Evolutionary conservation across 1,284 basidiomycete genomes (phyloP), one percentile per base, ranked within the genome.

Genomic region (Ceratobasidium sp.): DNA sequence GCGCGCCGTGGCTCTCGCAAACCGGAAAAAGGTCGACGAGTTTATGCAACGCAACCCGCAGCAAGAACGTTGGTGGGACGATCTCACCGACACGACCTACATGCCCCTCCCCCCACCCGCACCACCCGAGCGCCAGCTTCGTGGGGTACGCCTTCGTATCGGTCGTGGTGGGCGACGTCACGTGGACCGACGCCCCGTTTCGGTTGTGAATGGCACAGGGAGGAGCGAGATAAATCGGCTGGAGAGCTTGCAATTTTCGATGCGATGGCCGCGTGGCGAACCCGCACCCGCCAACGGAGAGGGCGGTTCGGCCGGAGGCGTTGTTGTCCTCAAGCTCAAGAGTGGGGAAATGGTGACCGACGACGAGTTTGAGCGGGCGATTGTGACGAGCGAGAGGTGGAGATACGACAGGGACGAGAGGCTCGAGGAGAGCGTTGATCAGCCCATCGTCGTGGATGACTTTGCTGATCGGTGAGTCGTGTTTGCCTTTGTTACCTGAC

Each of bases 161-260:
- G 95, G 94, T 7, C 92, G 95, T 76, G 93, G 92, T 56, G 95
- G 96, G 2, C 87, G 93, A 37, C 81, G 90, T n/a, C 84, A 89
- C 76, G 79, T 98, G 7, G 96, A 98, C 82, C 88, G 95, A 58
- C 88, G 91, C 14, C 74, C 71, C n/a, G 73, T 69, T 61, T 63
- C 74, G 37, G 46, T 34, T 46, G 53, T 68, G 24, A 29, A 22
- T 41, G 54, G 34, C 37, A 48, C 49, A 61, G 63, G 24, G 54
- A 56, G 59, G 69, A 68, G 59, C 22, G 39, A 34, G 48, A 53
- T 39, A 11, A 9, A 49, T n/a, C 58, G 56, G 58, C 49, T 71
- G 27, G 61, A 51, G 71, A 75, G 51, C 31, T 62, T 56, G 34
- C 74, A 72, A 59, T 59, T 64, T 58, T 51, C 62, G 71, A 69